phyloP scores from a whole-genome alignment of 805 yeast species.

The Candida ascalaphidarum region DNA sequence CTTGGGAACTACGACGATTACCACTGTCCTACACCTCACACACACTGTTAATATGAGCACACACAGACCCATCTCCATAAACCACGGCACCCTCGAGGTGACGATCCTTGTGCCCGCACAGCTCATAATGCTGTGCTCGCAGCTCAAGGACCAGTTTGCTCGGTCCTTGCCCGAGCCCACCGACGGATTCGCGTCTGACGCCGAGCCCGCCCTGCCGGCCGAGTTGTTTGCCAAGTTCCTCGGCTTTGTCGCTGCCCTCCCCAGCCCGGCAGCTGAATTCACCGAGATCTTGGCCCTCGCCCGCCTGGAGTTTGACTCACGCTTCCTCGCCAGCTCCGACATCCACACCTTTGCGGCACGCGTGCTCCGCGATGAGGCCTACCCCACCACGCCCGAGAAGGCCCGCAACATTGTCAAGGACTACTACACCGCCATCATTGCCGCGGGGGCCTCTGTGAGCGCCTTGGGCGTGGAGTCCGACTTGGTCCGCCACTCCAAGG shows the following conservation, averaged over 20 bases:
- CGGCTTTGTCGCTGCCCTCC: slow-evolving; percentile 55
- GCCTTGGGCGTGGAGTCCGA: slow-evolving; percentile 24
- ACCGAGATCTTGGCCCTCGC: slow-evolving; percentile 64
- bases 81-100: slow-evolving; percentile 85
- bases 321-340: slow-evolving; percentile 56
- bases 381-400: slow-evolving; percentile 63
- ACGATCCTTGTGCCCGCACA: slow-evolving; percentile 80
- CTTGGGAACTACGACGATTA: no score
- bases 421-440: slow-evolving; percentile 46
- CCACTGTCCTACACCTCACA: background rate
- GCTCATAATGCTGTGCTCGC: slow-evolving; percentile 72
- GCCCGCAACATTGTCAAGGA: slow-evolving; percentile 68
- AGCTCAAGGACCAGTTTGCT: slow-evolving; percentile 77
- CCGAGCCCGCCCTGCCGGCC: slow-evolving; percentile 80
- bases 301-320: slow-evolving; percentile 75
- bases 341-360: slow-evolving; percentile 83
- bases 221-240: slow-evolving; percentile 80
- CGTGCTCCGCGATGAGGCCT: slow-evolving; percentile 44
- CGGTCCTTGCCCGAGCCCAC: slow-evolving; percentile 72
- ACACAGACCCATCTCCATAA: slow-evolving; percentile 69
- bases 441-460: slow-evolving; percentile 16
- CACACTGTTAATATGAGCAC: slow-evolving; percentile 15
- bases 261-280: slow-evolving; percentile 46
- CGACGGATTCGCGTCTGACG: slow-evolving; percentile 77
- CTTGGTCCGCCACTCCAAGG: slow-evolving; percentile 55